Conservation (phyloP, 495 filamentous ascomycete genomes). For the Penicillium nucicola region DNA sequence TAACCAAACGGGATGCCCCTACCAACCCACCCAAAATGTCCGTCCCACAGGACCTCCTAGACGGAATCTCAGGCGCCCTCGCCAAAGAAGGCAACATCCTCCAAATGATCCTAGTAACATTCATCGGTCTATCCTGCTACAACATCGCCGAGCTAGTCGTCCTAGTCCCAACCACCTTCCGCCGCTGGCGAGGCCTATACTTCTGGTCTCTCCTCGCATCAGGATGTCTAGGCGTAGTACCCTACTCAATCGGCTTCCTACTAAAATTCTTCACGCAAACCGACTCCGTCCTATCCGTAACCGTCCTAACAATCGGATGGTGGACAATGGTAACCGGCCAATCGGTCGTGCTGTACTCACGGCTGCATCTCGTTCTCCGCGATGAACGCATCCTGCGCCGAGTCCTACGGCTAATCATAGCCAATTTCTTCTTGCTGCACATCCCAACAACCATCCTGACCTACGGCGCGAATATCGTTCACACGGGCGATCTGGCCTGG, state of each 20-base stretch:
- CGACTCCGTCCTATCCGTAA: conserved; percentile 36
- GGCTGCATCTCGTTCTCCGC: conserved; percentile 48
- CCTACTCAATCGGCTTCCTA: conserved; percentile 51
- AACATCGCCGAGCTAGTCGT: conserved; percentile 49
- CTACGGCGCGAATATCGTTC: conserved; percentile 43
- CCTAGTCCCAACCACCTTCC: conserved; percentile 50
- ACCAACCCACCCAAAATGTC: conserved; percentile 12
- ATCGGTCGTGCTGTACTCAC: conserved; percentile 49
- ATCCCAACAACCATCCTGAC: conserved; percentile 50
- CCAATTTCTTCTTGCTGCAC: conserved; percentile 44
- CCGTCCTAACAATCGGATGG: conserved; percentile 49
- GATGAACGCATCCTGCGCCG: conserved; percentile 40
- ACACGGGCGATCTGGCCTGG: conserved; percentile 28
- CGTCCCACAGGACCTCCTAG: conserved; percentile 21
- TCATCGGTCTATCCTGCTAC: conserved; percentile 49
- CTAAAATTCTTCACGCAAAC: conserved; percentile 46
- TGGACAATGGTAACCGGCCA: conserved; percentile 54
- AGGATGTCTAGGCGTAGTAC: conserved; percentile 40
- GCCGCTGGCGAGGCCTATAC: conserved; percentile 49
- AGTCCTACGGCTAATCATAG: conserved; percentile 42
- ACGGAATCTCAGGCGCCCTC: conserved; percentile 38
- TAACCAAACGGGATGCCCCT: conserved; percentile 20
- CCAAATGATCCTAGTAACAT: conserved; percentile 38
- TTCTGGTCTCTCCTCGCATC: conserved; percentile 52
- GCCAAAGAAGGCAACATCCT: conserved; percentile 20